A percentile compares a stretch with the other conserved stretches of the same genome.
Conservation (phyloP, 441 rosid species). For the Syzygium syzygioides region DNA sequence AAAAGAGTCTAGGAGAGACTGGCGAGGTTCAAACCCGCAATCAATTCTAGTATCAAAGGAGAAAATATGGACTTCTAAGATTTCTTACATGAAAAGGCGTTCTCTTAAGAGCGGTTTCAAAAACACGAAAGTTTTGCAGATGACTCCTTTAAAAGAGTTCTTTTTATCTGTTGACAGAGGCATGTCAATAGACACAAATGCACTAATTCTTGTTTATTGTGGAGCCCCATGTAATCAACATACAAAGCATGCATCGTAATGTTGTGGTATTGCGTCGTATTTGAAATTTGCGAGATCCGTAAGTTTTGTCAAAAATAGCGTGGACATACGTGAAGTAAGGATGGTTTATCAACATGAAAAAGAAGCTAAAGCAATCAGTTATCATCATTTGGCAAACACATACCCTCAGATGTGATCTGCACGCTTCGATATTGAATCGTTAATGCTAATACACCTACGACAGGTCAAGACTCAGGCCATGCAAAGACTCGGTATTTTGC, state of each 20-base stretch:
- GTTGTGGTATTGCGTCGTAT: accelerated
- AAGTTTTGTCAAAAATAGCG: background rate
- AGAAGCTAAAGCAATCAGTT: background rate
- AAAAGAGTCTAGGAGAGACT: background rate
- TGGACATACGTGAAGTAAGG: background rate
- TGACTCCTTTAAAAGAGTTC: background rate
- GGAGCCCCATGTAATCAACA: background rate
- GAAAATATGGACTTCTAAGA: background rate
- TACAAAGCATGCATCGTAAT: background rate
- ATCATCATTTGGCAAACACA: background rate
- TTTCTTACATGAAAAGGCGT: background rate
- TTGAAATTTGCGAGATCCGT: accelerated
- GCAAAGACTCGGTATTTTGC: background rate
- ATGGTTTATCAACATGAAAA: background rate
- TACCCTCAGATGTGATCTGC: background rate
- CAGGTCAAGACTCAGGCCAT: background rate
- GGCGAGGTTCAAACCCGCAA: background rate
- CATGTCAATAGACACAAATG: background rate
- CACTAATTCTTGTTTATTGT: background rate
- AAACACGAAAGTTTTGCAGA: background rate
- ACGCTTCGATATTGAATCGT: background rate
- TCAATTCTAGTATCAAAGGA: background rate
- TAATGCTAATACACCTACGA: background rate
- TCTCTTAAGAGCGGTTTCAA: background rate
- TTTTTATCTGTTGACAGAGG: background rate